Conservation (phyloP, 2,329 filamentous ascomycete genomes). For the Pezicula radicicola region DNA sequence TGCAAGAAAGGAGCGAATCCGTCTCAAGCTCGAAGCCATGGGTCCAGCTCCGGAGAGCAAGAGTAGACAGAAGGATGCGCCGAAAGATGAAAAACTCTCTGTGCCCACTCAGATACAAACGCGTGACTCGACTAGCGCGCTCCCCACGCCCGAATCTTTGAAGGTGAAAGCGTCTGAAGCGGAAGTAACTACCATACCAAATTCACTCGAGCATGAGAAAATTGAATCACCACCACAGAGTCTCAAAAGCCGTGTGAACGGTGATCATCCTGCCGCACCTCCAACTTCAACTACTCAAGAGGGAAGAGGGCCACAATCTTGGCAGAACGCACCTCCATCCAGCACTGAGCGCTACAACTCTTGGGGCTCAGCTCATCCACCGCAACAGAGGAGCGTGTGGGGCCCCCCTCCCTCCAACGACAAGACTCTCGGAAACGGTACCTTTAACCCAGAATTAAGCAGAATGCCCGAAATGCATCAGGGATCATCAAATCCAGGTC, state of each 20-base stretch:
- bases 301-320: conserved; percentile 21
- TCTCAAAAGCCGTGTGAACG: conserved; percentile 14
- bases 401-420: conserved; percentile 70
- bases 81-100: conserved; percentile 42
- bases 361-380: conserved; percentile 38
- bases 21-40: conserved; percentile 68
- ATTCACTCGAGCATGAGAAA: conserved; percentile 6
- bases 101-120: conserved; percentile 29
- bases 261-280: conserved; percentile 23
- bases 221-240: not conserved
- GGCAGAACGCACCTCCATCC: conserved; percentile 26
- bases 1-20: conserved; percentile 67
- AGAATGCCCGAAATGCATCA: conserved; percentile 28
- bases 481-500: conserved; percentile 23
- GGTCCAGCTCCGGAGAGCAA: conserved; percentile 62
- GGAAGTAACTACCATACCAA: conserved; percentile 10
- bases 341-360: conserved; percentile 43
- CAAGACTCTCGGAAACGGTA: conserved; percentile 72
- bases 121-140: conserved; percentile 15
- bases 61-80: conserved; percentile 49
- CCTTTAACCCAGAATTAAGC: conserved; percentile 64
- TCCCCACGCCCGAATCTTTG: not conserved
- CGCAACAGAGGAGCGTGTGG: conserved; percentile 64
- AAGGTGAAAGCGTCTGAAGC: conserved; percentile 6
- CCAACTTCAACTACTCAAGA: conserved; percentile 29